Evolutionary conservation across 106 monocot genomes (phyloP).

Genomic region (Chionographis japonica): DNA sequence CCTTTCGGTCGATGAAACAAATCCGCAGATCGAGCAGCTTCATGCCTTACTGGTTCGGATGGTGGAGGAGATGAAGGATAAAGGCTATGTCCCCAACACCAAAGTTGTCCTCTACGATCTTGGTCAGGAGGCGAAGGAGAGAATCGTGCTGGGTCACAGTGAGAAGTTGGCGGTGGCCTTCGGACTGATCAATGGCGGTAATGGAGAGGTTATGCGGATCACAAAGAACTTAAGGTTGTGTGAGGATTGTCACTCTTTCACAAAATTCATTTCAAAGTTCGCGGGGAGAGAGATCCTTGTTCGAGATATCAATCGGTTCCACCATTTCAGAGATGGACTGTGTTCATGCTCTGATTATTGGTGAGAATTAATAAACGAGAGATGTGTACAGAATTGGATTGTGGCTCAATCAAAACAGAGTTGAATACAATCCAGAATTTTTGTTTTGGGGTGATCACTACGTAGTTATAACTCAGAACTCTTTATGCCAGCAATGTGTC

Average conservation of each 20-base stretch:
- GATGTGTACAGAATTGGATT: no score
- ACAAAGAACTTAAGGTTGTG: slow-evolving; percentile 70
- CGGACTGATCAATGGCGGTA: slow-evolving; percentile 54
- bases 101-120: slow-evolving; percentile 58
- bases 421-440: no score
- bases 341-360: slow-evolving; percentile 77
- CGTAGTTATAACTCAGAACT: no score
- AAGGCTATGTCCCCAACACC: slow-evolving; percentile 57
- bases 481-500: no score
- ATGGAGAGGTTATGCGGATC: slow-evolving; percentile 55
- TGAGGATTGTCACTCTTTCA: slow-evolving; percentile 73
- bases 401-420: no score
- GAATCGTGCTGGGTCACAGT: slow-evolving; percentile 63
- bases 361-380: slow-evolving; percentile 14
- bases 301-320: slow-evolving; percentile 70
- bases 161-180: slow-evolving; percentile 75
- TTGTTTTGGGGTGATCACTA: no score
- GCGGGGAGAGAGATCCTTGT: slow-evolving; percentile 59
- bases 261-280: slow-evolving; percentile 69
- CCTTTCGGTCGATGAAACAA: slow-evolving; percentile 37
- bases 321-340: slow-evolving; percentile 56
- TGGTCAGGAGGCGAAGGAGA: slow-evolving; percentile 51
- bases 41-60: slow-evolving; percentile 43
- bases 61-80: slow-evolving; percentile 43
- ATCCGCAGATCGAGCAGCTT: slow-evolving; percentile 46